Base-by-base conservation (phyloP, 306 rosid species). In the Ceratonia siliqua region DNA sequence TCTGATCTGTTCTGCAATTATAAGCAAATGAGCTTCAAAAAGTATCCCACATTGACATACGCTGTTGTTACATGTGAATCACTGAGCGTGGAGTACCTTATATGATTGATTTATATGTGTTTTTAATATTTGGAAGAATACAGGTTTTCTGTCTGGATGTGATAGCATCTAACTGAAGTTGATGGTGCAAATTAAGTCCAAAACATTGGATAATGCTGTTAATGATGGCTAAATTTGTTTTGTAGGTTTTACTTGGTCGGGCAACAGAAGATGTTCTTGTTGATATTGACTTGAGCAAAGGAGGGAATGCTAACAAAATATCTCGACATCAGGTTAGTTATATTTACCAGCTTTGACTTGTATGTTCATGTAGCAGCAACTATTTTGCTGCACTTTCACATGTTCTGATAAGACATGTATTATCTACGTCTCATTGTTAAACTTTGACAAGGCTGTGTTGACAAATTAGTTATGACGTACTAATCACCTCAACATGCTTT, bases 221-320 rank as follows among this genome's bases (percentile, higher is more conserved):
- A 66, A 41, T 36, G 61, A 55, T 68, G 24, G 22, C 21, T 61
- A 18, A 38, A 73, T 33, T 69, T 35, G 9, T 74, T 17, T 33
- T 80, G 76, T 84, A 94, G 98, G 98, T 94, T 77, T 84, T 91
- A 74, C 81, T 94, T 79, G 98, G 98, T 78, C 87, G 97, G 78
- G 88, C 94, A 70, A 81, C 97, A 6, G 87, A 83, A n/a, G 89
- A 85, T 74, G 46, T 65, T 75, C 52, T 77, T 74, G 96, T 94
- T 30, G 98, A 94, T 78, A 87, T 94, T 81, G 97, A 94, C 87
- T 87, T 94, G 83, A 82, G 96, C 73, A 94, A 81, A 81, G 98
- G 80, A 70, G 89, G 98, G 20, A 57, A 67, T 17, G 78, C 85
- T 24, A 91, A 88, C 68, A 83, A 86, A 83, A 84, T 91, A 77